These are phyloP conservation scores for Podospora australis DNA, from an alignment of 495 filamentous ascomycete species.

Conservation along the genomic window DNA sequence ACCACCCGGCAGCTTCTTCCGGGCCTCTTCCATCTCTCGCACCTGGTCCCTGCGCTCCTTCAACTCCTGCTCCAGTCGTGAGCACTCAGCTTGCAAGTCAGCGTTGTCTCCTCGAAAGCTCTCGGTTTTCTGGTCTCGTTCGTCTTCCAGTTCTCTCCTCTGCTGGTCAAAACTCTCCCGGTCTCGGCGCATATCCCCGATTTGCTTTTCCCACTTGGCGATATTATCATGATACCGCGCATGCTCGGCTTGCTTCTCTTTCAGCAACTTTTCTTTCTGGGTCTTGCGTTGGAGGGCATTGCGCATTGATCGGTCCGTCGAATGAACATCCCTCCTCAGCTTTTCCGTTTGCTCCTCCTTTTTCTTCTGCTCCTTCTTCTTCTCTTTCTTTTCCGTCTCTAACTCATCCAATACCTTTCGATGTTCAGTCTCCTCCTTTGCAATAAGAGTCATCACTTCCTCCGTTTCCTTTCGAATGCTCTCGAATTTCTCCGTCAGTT, in stretches of 20 bases:
- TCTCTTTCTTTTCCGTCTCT: constrained; percentile 59
- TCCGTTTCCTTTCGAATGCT: constrained; percentile 63
- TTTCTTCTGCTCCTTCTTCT: constrained; percentile 69
- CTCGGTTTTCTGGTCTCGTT: constrained; percentile 32
- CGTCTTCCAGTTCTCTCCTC: constrained; percentile 37
- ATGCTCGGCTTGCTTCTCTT: constrained; percentile 64
- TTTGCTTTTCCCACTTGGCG: constrained; percentile 49
- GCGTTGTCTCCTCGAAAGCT: constrained; percentile 22
- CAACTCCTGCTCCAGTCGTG: constrained; percentile 38
- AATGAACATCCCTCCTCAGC: constrained; percentile 71
- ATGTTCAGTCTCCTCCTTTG: constrained; percentile 62
- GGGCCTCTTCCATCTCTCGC: constrained; percentile 49
- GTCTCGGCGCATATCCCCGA: constrained; percentile 41
- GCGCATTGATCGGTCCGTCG: constrained; percentile 74
- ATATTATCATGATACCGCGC: constrained; percentile 50
- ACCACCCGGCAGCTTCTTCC: constrained; percentile 43
- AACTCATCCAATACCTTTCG: constrained; percentile 68
- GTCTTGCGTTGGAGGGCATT: constrained; percentile 72
- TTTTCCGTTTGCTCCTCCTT: constrained; percentile 80
- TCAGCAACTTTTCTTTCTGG: constrained; percentile 73
- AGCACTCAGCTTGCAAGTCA: constrained; percentile 29
- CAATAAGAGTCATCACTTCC: constrained; percentile 46
- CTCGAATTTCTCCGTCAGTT: constrained; percentile 67
- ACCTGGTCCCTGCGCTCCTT: constrained; percentile 45
- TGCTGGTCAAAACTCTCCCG: constrained; percentile 36